phyloP scores from a whole-genome alignment of 2,329 filamentous ascomycete species.

The Fusarium penzigii region DNA sequence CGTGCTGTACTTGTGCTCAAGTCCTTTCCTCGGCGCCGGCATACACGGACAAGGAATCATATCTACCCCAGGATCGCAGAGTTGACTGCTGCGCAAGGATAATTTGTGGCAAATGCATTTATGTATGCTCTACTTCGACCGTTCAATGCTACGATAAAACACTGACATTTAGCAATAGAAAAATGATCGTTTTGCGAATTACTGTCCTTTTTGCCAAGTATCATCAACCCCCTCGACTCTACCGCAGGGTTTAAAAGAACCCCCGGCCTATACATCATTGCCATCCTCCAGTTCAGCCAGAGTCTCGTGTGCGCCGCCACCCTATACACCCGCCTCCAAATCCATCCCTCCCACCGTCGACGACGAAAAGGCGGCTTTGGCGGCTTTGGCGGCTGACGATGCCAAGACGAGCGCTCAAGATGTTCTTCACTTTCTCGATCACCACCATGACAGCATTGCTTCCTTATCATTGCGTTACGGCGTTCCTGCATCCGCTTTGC shows the following conservation, averaged over 20 bases:
- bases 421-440: slow-evolving; percentile 73
- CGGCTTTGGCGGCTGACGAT: slow-evolving; percentile 21
- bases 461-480: slow-evolving; percentile 72
- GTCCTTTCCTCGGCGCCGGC: slow-evolving; percentile 57
- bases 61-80: slow-evolving; percentile 58
- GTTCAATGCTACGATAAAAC: neutral
- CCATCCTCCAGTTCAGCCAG: slow-evolving; percentile 29
- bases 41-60: slow-evolving; percentile 56
- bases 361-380: slow-evolving; percentile 28
- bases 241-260: slow-evolving; percentile 65
- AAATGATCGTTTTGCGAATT: slow-evolving; percentile 67
- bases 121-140: slow-evolving; percentile 43
- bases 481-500: slow-evolving; percentile 63
- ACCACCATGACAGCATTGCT: slow-evolving; percentile 64
- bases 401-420: slow-evolving; percentile 53
- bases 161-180: slow-evolving; percentile 40
- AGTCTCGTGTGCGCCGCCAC: slow-evolving; percentile 38
- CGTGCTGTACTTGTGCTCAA: slow-evolving; percentile 71
- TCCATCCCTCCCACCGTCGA: slow-evolving; percentile 2
- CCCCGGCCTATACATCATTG: slow-evolving; percentile 61
- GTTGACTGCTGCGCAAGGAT: slow-evolving; percentile 69
- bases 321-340: slow-evolving; percentile 35
- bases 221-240: slow-evolving; percentile 58
- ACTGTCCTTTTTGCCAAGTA: slow-evolving; percentile 77
- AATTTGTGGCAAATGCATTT: slow-evolving; percentile 71